Base-by-base conservation (phyloP, 352 stramenopile genomes). In the Pythium rishiriense region DNA sequence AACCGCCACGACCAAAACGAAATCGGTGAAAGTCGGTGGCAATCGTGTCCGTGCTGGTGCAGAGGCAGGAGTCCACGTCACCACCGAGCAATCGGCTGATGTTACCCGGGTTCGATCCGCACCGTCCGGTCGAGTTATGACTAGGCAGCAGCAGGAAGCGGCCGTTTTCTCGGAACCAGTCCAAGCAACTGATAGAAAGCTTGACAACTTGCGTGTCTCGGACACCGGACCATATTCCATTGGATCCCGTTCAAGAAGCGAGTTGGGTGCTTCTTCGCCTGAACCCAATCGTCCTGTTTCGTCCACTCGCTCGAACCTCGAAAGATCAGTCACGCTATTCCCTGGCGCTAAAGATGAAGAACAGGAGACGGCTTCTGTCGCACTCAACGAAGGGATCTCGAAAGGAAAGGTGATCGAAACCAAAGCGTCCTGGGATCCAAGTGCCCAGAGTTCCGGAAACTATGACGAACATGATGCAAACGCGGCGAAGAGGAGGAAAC, bases 401-500 rank as follows among this genome's bases (percentile, higher is more conserved):
- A 35, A 10, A 11, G 31, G 31, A 10, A 35, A 10, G 31, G 31
- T 10, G 31, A 35, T 10, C 31, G 31, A 35, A 10, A 35, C 5
- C 31, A 35, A 39, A 39, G 33, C 9, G 10, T 9, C 33, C 2
- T 10, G 33, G 17, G 10, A 10, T 39, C 2, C 10, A 39, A 39
- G 33, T 17, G 9, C 10, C 11, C 33, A 14, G 17, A 39, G 33
- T 39, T 39, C 33, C 37, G 37, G n/a, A n/a, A n/a, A n/a, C n/a
- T n/a, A n/a, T n/a, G 5, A 43, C 37, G 14, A 43, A 5, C 6
- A 21, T 17, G 37, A 43, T 43, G 14, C 33, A 28, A 26, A 21
- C 4, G 26, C 35, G 1, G 8, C 48, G 4, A 47, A 11, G 14
- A 58, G 56, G 15, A 22, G 56, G 31, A 70, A 62, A 19, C 39